Base-by-base conservation (phyloP, 2,329 filamentous ascomycete genomes). In the Talaromyces funiculosus region DNA sequence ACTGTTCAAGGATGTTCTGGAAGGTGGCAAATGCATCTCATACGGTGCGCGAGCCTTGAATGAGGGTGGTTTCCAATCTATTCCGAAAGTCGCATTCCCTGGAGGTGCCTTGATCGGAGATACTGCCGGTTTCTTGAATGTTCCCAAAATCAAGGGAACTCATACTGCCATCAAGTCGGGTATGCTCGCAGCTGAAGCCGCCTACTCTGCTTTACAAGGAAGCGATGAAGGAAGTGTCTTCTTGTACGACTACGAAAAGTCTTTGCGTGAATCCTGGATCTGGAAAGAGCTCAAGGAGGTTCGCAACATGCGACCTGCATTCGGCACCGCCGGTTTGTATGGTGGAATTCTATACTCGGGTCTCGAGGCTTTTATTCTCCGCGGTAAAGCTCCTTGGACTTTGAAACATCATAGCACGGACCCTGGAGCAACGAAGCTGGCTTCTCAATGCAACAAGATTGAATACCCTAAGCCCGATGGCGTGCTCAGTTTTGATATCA, bases 141-240 rank as follows among this genome's bases (percentile, higher is more conserved):
- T 99, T 16, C 94, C 94, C 65, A 99, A 99, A 80, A 90, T 99
- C 76, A 99, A 99, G 80, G 94, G 94, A 61, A 97, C 93, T 0
- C 94, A 99, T 76, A 97, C 94, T 53, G 92, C 94, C 57, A 97
- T 99, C 91, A 91, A 92, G 71, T 95, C 90, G 1, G 94, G 93
- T 63, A 97, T 99, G 89, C 82, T 99, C 55, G 94, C 94, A 5
- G 94, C 93, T 43, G 91, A 97, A 77, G 90, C 94, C 31, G 86
- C 93, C 2, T 97, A 87, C 82, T 82, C 83, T 26, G 94, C 94
- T 2, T 80, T 99, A 26, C 78, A 78, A 40, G 66, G 68, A 47
- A 70, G 71, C 55, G 81, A 86, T 65, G 78, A 82, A 10, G 88
- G 87, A 53, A 88, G 90, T 3, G 84, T 97, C 42, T 97, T 99